Percentiles rank a stretch among this genome's conserved stretches.
Evolutionary conservation across 768 basidiomycete species (phyloP).

Genomic region (Pleurotus djamor): DNA sequence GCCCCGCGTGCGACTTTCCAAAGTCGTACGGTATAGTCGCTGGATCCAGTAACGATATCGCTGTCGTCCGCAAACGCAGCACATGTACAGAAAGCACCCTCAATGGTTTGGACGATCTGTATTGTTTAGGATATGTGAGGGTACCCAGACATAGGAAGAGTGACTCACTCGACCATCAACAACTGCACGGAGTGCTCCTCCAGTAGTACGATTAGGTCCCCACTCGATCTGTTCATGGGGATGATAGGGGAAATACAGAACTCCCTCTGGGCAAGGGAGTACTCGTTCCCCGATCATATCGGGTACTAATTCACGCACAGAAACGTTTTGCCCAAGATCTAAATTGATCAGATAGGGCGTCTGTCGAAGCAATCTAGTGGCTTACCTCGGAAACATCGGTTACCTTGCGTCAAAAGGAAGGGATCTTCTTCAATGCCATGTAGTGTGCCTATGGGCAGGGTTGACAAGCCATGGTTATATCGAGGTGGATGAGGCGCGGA

Average conservation of each 20-base stretch:
- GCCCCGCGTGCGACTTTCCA: conserved; percentile 62
- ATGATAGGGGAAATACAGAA: conserved; percentile 54
- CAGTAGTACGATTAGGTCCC: conserved; percentile 41
- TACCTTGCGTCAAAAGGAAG: conserved; percentile 59
- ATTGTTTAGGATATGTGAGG: not conserved
- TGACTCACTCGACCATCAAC: conserved; percentile 57
- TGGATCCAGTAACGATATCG: conserved; percentile 77
- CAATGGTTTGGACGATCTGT: conserved; percentile 75
- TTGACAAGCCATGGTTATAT: conserved; percentile 67
- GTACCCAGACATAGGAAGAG: not conserved
- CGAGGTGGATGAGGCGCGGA: conserved; percentile 71
- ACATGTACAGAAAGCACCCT: conserved; percentile 69
- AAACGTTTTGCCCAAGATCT: conserved; percentile 48
- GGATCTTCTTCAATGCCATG: conserved; percentile 87
- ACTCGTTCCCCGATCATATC: conserved; percentile 61
- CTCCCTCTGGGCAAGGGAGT: conserved; percentile 58
- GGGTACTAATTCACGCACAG: conserved; percentile 49
- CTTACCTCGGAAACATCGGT: conserved; percentile 56
- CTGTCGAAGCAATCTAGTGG: not conserved
- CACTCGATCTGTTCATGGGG: conserved; percentile 74
- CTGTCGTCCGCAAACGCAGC: conserved; percentile 75
- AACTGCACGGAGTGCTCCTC: conserved; percentile 57
- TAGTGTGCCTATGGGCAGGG: conserved; percentile 65
- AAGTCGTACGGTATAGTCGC: conserved; percentile 77
- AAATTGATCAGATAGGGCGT: conserved; percentile 1